Conservation (phyloP, 2,329 filamentous ascomycete species). For the Aspergillus proliferans region DNA sequence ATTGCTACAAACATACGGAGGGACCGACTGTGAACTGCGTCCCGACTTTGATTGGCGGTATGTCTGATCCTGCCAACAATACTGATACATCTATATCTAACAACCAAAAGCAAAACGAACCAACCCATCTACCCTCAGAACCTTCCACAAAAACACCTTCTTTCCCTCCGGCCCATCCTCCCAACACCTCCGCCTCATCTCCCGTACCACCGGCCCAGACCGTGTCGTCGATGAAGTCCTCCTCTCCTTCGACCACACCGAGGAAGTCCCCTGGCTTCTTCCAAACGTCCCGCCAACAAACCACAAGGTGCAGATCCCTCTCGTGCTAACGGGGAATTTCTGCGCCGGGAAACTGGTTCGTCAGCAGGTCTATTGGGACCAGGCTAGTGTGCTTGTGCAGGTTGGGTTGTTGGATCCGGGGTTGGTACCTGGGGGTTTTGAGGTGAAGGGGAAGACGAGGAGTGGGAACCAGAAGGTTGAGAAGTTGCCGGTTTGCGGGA, state of each 20-base stretch:
- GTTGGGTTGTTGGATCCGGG: constrained; percentile 52
- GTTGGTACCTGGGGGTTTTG: constrained; percentile 44
- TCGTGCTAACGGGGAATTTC: constrained; percentile 46
- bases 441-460: constrained; percentile 22
- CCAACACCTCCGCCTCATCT: constrained; percentile 46
- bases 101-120: constrained; percentile 10
- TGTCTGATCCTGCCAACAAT: constrained; percentile 4
- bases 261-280: constrained; percentile 51
- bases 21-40: constrained; percentile 28
- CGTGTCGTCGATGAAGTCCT: constrained; percentile 54
- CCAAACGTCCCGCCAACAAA: constrained; percentile 50
- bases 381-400: constrained; percentile 56
- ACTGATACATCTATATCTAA: not conserved
- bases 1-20: constrained; percentile 6
- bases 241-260: constrained; percentile 50
- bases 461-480: constrained; percentile 21
- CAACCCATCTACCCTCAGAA: constrained; percentile 18
- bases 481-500: constrained; percentile 30
- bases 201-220: constrained; percentile 51
- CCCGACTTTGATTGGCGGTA: constrained; percentile 33
- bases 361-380: constrained; percentile 58
- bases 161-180: constrained; percentile 43
- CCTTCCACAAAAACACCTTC: constrained; percentile 51
- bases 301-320: constrained; percentile 47
- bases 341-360: constrained; percentile 31